Percentiles rank a stretch among this genome's conserved stretches.
Conservation (phyloP, 192 early-diverging fungal species). For the Gigaspora rosea region DNA sequence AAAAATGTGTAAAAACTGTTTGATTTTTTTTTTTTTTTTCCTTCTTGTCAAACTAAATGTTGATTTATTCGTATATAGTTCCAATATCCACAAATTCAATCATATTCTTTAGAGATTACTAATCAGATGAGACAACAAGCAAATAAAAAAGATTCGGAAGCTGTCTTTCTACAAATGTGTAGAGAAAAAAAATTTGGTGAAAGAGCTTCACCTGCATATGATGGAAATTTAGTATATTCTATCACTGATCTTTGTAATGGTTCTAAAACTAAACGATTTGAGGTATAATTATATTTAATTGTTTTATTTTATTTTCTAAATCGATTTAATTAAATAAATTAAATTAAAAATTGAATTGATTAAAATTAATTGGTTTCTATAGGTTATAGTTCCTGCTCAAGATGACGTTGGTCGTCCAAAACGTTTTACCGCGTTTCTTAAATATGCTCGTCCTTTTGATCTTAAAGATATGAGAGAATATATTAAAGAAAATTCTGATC, state of each 20-base stretch:
- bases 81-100: background rate
- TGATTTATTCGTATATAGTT: background rate
- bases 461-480: background rate
- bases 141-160: background rate
- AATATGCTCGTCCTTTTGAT: background rate
- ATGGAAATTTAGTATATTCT: conserved; percentile 11
- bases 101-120: conserved; percentile 7
- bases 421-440: background rate
- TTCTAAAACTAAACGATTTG: background rate
- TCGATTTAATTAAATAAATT: background rate
- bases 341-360: background rate
- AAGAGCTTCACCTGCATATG: background rate
- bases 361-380: background rate
- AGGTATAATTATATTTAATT: background rate
- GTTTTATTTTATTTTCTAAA: background rate
- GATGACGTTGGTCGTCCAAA: background rate
- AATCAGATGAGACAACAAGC: background rate
- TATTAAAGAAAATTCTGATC: background rate
- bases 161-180: background rate
- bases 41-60: background rate
- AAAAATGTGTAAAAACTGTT: background rate
- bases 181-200: background rate
- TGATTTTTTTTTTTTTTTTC: background rate
- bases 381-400: background rate
- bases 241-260: background rate